phyloP scores from a whole-genome alignment of 306 rosid species.

The Mimosa bimucronata region DNA sequence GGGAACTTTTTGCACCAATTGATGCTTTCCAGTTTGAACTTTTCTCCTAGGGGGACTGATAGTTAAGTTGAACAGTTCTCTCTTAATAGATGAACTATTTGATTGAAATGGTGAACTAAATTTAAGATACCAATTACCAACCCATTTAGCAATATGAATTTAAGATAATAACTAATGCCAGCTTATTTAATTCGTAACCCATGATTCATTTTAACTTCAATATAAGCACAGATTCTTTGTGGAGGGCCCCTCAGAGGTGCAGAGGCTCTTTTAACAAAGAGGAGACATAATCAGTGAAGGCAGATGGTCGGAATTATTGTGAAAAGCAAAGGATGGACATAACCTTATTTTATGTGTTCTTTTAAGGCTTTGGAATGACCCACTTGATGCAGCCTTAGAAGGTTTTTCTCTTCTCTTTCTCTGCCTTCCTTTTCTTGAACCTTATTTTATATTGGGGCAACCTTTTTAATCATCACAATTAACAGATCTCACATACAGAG shows the following conservation, averaged over 20 bases:
- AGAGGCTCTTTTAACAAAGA: slow-evolving; percentile 36
- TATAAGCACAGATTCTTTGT: slow-evolving; percentile 26
- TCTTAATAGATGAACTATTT: neutral
- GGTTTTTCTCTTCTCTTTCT: slow-evolving; percentile 30
- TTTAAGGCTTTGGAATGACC: slow-evolving; percentile 39
- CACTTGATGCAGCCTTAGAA: slow-evolving; percentile 46
- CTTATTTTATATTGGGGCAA: slow-evolving; percentile 16
- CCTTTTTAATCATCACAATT: slow-evolving; percentile 42
- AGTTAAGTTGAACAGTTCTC: neutral
- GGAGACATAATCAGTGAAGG: slow-evolving; percentile 54
- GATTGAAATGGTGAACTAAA: neutral
- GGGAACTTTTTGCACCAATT: neutral
- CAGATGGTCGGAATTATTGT: slow-evolving; percentile 52
- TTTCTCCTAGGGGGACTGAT: neutral
- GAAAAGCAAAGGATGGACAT: slow-evolving; percentile 28
- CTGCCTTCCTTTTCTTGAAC: slow-evolving; percentile 33
- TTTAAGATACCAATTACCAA: neutral
- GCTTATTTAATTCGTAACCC: neutral
- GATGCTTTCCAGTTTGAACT: neutral
- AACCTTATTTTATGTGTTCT: slow-evolving; percentile 1
- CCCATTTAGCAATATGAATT: neutral
- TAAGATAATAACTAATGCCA: neutral
- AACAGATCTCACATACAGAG: slow-evolving; percentile 28
- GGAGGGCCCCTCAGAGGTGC: slow-evolving; percentile 15
- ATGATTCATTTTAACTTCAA: neutral